Evolutionary conservation across 2,329 filamentous ascomycete genomes (phyloP).

Genomic region (Aspergillus neoniger): DNA sequence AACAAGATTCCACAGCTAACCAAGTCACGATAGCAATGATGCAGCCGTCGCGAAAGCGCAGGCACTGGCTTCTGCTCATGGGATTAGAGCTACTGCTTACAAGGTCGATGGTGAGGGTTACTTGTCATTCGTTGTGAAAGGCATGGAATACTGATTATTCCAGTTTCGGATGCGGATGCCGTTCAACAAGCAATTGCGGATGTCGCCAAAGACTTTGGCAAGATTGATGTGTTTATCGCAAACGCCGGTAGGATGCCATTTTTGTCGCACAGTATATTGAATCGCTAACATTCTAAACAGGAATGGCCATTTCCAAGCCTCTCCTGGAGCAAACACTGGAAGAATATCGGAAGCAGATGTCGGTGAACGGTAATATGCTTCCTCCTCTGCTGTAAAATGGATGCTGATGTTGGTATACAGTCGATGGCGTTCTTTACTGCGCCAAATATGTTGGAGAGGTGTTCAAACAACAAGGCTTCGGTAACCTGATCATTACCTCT

Average conservation of each 20-base stretch:
- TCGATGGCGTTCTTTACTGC: constrained; percentile 52
- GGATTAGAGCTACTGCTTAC: constrained; percentile 45
- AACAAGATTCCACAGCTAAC: neutral
- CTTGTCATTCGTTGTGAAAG: neutral
- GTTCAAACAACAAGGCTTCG: constrained; percentile 46
- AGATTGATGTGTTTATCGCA: constrained; percentile 48
- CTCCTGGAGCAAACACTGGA: constrained; percentile 57
- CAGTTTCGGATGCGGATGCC: constrained; percentile 46
- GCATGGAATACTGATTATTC: neutral
- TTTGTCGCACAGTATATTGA: too few relatives aligned
- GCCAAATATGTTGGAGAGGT: constrained; percentile 49
- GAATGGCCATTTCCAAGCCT: constrained; percentile 57
- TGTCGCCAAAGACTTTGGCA: constrained; percentile 45
- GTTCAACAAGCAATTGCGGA: constrained; percentile 38
- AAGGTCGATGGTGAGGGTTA: constrained; percentile 42
- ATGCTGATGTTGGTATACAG: constrained; percentile 17
- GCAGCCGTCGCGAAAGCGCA: constrained; percentile 41
- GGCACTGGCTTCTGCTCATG: constrained; percentile 35
- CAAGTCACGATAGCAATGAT: constrained; percentile 27
- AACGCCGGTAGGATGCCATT: constrained; percentile 39
- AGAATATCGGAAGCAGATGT: constrained; percentile 55
- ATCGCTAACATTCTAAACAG: constrained; percentile 18
- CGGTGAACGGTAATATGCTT: constrained; percentile 52
- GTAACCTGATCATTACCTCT: constrained; percentile 54
- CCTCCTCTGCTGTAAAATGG: too few relatives aligned